Evolutionary conservation across 192 early-diverging fungal species (phyloP).

Genomic region (Phlyctochytrium bullatum): DNA sequence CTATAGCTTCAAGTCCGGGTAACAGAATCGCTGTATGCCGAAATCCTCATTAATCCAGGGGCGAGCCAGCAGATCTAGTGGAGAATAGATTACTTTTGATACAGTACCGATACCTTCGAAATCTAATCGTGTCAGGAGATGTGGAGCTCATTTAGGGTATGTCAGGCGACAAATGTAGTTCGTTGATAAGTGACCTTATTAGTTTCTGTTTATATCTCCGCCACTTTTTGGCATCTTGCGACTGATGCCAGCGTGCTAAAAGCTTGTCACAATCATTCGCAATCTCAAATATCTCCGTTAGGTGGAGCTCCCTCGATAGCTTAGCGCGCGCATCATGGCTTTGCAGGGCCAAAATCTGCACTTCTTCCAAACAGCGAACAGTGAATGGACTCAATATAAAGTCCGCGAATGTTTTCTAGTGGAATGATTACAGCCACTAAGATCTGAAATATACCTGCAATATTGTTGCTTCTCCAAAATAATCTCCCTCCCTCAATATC

Average conservation of each 20-base stretch:
- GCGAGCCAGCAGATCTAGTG: neutral
- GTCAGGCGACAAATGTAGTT: neutral
- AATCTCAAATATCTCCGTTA: neutral
- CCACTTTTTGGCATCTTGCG: neutral
- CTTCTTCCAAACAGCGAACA: conserved; percentile 15
- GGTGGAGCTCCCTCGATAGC: neutral
- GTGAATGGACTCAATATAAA: conserved; percentile 17
- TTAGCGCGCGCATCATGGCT: conserved; percentile 29
- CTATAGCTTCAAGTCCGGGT: neutral
- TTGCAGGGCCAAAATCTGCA: conserved; percentile 21
- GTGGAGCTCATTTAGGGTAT: neutral
- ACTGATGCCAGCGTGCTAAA: neutral
- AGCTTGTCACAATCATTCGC: neutral
- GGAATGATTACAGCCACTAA: neutral
- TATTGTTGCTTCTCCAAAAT: conserved; percentile 31
- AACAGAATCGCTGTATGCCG: no score
- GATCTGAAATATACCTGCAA: neutral
- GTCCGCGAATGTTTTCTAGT: neutral
- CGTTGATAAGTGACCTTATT: neutral
- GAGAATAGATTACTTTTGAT: neutral
- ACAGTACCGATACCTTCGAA: neutral
- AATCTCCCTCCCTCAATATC: conserved; percentile 19
- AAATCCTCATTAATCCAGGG: no score
- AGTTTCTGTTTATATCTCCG: neutral
- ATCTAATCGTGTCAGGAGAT: neutral